Base-by-base conservation (phyloP, 768 basidiomycete genomes). In the Boletales sp. region DNA sequence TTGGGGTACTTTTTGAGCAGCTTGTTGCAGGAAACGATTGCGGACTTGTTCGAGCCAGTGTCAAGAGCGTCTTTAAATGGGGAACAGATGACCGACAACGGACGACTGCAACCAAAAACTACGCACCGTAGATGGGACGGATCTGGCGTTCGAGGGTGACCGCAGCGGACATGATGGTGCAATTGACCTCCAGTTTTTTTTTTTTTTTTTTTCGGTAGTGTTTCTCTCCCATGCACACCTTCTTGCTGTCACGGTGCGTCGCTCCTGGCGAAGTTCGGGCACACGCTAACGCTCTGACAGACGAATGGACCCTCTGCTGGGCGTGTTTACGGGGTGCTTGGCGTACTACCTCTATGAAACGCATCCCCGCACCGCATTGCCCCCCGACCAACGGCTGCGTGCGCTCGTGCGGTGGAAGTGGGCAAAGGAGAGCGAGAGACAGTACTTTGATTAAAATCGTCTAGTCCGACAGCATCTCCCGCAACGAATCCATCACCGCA, bases 21-120 rank as follows among this genome's bases (percentile, higher is more conserved):
- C 69, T 93, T 93, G 68, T 90, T 92, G 72, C 90, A 91, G 8
- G 83, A 76, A 36, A 90, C 82, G 47, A 93, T 78, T 17, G 91
- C 90, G 35, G 87, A 83, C 72, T 93, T 93, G 73, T 87, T 89
- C 13, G 89, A 88, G 41, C 86, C 85, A 40, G 82, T 87, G 72
- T 93, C 90, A 55, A 93, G 74, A 40, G 90, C 84, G 77, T 93
- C n/a, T n/a, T n/a, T n/a, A n/a, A n/a, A n/a, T n/a, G n/a, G n/a
- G n/a, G n/a, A n/a, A n/a, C n/a, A n/a, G n/a, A n/a, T n/a, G n/a
- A n/a, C n/a, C n/a, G n/a, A n/a, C n/a, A n/a, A n/a, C n/a, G n/a
- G n/a, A n/a, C n/a, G n/a, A n/a, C n/a, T n/a, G n/a, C n/a, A n/a
- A n/a, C n/a, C n/a, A n/a, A n/a, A n/a, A n/a, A n/a, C n/a, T n/a